Conservation (phyloP, 2,329 filamentous ascomycete species). For the Trichoderma gracile region DNA sequence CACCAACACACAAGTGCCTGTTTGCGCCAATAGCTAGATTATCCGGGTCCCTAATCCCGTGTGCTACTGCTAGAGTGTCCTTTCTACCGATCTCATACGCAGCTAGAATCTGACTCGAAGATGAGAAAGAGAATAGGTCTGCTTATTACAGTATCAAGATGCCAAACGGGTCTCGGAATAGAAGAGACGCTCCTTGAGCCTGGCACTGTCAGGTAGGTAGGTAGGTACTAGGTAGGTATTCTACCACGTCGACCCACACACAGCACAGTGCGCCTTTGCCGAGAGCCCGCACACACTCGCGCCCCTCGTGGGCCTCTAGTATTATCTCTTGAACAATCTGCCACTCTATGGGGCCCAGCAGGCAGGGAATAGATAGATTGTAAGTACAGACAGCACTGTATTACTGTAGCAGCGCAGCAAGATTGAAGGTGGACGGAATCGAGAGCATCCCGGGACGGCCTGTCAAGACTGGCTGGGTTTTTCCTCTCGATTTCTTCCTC, state of each 20-base stretch:
- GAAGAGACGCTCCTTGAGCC: not conserved
- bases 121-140: too few species aligned
- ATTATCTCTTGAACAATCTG: conserved; percentile 24
- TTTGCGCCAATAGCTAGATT: not conserved
- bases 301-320: conserved; percentile 21
- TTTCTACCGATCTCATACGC: too few species aligned
- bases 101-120: too few species aligned
- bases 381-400: too few species aligned
- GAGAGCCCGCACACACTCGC: conserved; percentile 5
- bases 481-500: not conserved
- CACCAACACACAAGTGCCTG: conserved; percentile 1
- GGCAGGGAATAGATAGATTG: conserved; percentile 11
- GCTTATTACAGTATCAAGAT: too few species aligned
- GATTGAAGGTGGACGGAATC: conserved; percentile 19
- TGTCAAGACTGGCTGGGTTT: not conserved
- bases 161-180: too few species aligned
- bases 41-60: not conserved
- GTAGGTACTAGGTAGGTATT: too few species aligned
- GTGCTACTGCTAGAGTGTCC: not conserved
- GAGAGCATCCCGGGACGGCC: conserved; percentile 5
- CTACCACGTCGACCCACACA: not conserved
- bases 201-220: not conserved
- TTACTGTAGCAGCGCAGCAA: conserved; percentile 5
- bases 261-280: conserved; percentile 17
- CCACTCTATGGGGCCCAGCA: conserved; percentile 21